Conservation (phyloP, 371 early-diverging fungal genomes). For the Umbelopsis sp. region DNA sequence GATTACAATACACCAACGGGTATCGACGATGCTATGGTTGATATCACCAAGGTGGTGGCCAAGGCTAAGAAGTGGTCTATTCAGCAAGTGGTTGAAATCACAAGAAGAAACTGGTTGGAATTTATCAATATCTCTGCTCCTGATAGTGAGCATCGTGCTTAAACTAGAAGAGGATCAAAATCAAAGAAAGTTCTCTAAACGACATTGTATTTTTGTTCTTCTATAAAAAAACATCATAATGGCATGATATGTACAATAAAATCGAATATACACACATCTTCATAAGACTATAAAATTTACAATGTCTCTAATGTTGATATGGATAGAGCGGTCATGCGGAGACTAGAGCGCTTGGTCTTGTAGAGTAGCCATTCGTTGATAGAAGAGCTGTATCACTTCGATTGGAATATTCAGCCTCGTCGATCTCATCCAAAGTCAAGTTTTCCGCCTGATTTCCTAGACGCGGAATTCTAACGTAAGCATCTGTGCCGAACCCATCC, state of each 20-base stretch:
- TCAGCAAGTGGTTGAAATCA: slow-evolving; percentile 55
- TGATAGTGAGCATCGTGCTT: no score
- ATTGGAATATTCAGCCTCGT: slow-evolving; percentile 17
- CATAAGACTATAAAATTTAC: neutral
- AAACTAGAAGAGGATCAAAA: neutral
- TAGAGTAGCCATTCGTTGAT: slow-evolving; percentile 12
- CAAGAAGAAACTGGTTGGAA: slow-evolving; percentile 63
- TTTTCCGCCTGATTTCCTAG: slow-evolving; percentile 69
- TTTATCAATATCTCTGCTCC: slow-evolving; percentile 50
- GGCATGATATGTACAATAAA: slow-evolving; percentile 6
- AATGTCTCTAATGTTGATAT: neutral
- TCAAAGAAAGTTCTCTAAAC: neutral
- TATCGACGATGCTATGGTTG: slow-evolving; percentile 61
- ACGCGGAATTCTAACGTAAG: slow-evolving; percentile 72
- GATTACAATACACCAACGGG: slow-evolving; percentile 70
- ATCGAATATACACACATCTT: neutral
- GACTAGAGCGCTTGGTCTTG: slow-evolving; percentile 9
- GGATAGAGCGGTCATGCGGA: neutral
- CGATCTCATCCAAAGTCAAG: slow-evolving; percentile 33
- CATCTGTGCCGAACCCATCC: slow-evolving; percentile 85
- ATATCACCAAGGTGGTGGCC: slow-evolving; percentile 65
- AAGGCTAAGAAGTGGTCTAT: slow-evolving; percentile 69
- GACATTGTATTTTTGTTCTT: neutral
- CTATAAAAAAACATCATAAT: neutral
- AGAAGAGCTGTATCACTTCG: neutral